phyloP scores from a whole-genome alignment of 768 basidiomycete species.

The Artomyces pyxidatus region DNA sequence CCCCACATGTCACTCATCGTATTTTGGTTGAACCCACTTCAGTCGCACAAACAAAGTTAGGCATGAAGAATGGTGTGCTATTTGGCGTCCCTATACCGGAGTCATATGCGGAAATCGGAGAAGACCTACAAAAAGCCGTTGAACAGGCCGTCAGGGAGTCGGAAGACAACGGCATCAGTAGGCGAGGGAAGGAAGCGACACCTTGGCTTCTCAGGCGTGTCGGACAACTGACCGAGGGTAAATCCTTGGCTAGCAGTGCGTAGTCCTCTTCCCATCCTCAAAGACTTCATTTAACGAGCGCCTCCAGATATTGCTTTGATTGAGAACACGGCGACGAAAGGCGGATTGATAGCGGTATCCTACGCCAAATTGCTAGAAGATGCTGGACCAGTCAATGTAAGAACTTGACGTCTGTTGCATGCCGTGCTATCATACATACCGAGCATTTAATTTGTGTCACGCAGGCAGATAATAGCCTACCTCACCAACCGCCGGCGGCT shows the following conservation, averaged over 20 bases:
- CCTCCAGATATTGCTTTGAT: constrained; percentile 74
- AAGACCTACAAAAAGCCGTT: constrained; percentile 64
- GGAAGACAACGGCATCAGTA: constrained; percentile 69
- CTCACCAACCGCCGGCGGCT: no score
- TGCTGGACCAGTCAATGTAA: no score
- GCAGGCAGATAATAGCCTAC: no score
- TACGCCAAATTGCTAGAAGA: constrained; percentile 44
- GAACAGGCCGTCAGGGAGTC: constrained; percentile 82
- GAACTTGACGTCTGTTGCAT: no score
- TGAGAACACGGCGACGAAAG: constrained; percentile 78
- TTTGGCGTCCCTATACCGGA: constrained; percentile 89
- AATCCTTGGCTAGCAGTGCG: constrained; percentile 66
- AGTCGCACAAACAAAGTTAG: constrained; percentile 68
- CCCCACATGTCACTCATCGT: no score
- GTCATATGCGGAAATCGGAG: constrained; percentile 59
- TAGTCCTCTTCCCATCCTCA: constrained; percentile 1
- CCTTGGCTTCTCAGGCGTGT: constrained; percentile 90
- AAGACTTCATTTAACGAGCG: background rate
- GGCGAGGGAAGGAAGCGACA: constrained; percentile 83
- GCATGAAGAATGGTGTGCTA: constrained; percentile 67
- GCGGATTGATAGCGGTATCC: constrained; percentile 70
- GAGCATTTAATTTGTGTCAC: no score
- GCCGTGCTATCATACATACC: no score
- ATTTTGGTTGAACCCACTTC: no score
- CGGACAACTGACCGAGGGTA: constrained; percentile 68